Evolutionary conservation across 2,329 filamentous ascomycete species (phyloP).

Genomic region (Fusarium sarcochroum): DNA sequence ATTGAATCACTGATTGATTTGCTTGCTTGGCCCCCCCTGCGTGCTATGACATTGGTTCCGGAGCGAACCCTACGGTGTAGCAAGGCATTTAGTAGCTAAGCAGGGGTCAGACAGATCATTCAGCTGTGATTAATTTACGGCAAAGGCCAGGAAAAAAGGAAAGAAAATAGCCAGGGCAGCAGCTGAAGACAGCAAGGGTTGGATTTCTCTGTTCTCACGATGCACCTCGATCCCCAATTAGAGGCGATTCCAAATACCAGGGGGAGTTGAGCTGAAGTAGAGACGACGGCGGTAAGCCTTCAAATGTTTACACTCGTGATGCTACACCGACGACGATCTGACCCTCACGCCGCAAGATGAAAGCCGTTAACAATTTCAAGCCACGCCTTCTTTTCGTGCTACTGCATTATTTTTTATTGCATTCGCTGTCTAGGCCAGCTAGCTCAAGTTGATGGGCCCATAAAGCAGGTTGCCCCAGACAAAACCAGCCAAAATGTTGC

Average conservation of each 20-base stretch:
- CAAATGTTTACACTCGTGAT: constrained; percentile 32
- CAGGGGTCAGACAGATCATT: constrained; percentile 36
- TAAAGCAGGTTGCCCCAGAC: constrained; percentile 38
- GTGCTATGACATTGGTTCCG: constrained; percentile 25
- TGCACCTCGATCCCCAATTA: constrained; percentile 27
- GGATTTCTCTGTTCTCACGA: neutral
- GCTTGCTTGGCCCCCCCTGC: constrained; percentile 17
- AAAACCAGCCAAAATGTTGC: constrained; percentile 27
- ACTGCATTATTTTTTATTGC: constrained; percentile 1
- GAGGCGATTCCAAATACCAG: constrained; percentile 20
- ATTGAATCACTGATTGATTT: constrained; percentile 30
- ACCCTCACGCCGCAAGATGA: constrained; percentile 16
- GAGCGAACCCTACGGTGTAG: constrained; percentile 38
- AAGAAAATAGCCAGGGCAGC: constrained; percentile 17
- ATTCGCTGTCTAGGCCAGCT: constrained; percentile 10
- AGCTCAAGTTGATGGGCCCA: constrained; percentile 10
- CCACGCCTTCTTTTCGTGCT: constrained; percentile 17
- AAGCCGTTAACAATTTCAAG: constrained; percentile 27
- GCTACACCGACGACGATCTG: constrained; percentile 29
- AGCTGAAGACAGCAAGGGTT: constrained; percentile 33
- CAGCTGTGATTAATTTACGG: constrained; percentile 16
- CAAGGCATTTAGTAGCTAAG: constrained; percentile 19
- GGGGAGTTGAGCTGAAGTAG: constrained; percentile 1
- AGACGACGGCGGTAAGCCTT: constrained; percentile 20
- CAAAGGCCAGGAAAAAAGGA: constrained; percentile 10